These are phyloP conservation scores for Paramecium sonneborni DNA, from an alignment of 73 alveolate species.

Conservation along the genomic window DNA sequence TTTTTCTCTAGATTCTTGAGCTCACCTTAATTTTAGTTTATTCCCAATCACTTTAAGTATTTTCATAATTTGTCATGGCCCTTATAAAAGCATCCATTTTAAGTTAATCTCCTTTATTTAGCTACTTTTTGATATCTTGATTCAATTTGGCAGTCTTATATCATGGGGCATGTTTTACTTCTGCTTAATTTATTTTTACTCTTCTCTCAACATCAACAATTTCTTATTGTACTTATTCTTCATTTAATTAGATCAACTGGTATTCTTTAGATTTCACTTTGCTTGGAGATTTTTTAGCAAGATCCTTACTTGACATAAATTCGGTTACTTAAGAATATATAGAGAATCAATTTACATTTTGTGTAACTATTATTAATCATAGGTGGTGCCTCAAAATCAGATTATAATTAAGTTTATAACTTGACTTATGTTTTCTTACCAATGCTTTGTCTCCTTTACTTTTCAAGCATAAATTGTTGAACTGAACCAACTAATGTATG, in stretches of 20 bases:
- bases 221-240: slow-evolving; percentile 28
- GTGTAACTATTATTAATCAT: not conserved
- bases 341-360: not conserved
- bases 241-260: not conserved
- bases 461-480: slow-evolving; percentile 17
- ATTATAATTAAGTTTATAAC: not conserved
- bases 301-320: slow-evolving; percentile 14
- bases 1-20: not conserved
- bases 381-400: not conserved
- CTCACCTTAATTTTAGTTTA: not conserved
- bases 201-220: slow-evolving; percentile 18
- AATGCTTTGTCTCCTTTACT: not conserved
- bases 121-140: not conserved
- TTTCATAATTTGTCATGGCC: not conserved
- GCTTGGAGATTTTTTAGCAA: not conserved
- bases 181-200: not conserved
- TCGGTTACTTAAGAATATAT: not conserved
- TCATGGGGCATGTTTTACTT: not conserved
- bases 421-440: not conserved
- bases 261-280: slow-evolving; percentile 12
- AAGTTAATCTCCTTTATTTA: slow-evolving; percentile 15
- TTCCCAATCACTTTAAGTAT: slow-evolving; percentile 18
- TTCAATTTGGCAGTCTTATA: slow-evolving; percentile 1
- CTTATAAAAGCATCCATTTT: slow-evolving; percentile 30
- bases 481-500: slow-evolving; percentile 30